These are phyloP conservation scores for Saccharomycopsis olivae DNA, from an alignment of 805 yeast genomes.

Conservation along the genomic window DNA sequence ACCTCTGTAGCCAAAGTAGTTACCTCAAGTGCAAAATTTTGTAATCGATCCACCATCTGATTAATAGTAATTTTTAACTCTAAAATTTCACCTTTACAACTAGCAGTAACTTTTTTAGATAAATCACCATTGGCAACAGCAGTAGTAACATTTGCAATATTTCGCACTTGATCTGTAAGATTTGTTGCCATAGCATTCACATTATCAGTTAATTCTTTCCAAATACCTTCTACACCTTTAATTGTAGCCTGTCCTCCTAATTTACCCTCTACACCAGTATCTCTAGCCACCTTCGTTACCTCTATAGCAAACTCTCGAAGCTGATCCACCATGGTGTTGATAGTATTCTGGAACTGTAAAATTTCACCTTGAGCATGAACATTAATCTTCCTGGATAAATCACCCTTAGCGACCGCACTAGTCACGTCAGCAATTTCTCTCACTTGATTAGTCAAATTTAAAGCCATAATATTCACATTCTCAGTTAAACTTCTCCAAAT, in stretches of 20 bases:
- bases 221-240: conserved; percentile 72
- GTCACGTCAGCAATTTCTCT: conserved; percentile 87
- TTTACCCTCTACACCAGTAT: conserved; percentile 86
- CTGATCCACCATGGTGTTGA: conserved; percentile 84
- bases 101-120: conserved; percentile 76
- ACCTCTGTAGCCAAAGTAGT: conserved; percentile 84
- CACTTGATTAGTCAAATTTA: conserved; percentile 17
- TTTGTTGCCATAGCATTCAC: conserved; percentile 87
- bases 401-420: conserved; percentile 82
- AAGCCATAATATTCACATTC: conserved; percentile 68
- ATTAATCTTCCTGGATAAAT: conserved; percentile 69
- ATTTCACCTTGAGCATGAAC: conserved; percentile 92
- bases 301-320: conserved; percentile 75
- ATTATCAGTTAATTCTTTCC: conserved; percentile 81
- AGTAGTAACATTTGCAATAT: conserved; percentile 78
- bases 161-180: conserved; percentile 78
- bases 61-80: conserved; percentile 75
- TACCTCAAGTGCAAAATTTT: conserved; percentile 71
- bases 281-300: conserved; percentile 78
- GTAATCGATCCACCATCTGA: conserved; percentile 81
- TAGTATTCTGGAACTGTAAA: conserved; percentile 73
- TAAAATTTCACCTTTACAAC: conserved; percentile 69
- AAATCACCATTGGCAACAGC: conserved; percentile 81
- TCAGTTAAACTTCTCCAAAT: conserved; percentile 80
- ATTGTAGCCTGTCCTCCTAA: conserved; percentile 83